Conservation (phyloP, 2,329 filamentous ascomycete species). For the Colletotrichum chlorophyti region DNA sequence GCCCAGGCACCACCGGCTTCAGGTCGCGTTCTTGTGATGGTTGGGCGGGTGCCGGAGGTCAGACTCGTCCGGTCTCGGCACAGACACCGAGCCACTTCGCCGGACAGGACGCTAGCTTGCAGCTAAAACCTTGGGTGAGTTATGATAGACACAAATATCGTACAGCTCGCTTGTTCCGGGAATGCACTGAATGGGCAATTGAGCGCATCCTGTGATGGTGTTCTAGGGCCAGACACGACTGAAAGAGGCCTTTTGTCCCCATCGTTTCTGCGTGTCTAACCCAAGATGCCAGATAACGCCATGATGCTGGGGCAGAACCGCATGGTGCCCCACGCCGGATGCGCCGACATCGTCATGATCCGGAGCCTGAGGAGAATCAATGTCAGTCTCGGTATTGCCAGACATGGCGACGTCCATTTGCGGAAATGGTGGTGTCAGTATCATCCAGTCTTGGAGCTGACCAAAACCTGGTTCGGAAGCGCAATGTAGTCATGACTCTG, state of each 20-base stretch:
- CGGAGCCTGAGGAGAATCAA: not conserved
- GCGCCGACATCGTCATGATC: not conserved
- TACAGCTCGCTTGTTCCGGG: no score
- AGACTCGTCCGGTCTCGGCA: conserved; percentile 26
- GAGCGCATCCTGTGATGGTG: not conserved
- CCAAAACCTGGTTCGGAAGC: no score
- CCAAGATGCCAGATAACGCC: not conserved
- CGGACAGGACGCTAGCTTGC: conserved; percentile 21
- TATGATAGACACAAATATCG: not conserved
- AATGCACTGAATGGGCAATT: no score
- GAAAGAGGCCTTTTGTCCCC: not conserved
- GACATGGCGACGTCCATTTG: no score
- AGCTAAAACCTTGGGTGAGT: conserved; percentile 16
- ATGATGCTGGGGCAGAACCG: conserved; percentile 3
- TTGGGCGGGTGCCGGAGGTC: conserved; percentile 15
- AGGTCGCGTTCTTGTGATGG: conserved; percentile 11
- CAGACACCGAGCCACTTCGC: conserved; percentile 17
- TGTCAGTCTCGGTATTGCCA: not conserved
- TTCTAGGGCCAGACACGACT: conserved; percentile 13
- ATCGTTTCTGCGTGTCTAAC: no score
- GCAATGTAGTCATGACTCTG: conserved; percentile 3
- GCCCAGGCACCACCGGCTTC: conserved; percentile 19
- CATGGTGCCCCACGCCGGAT: not conserved
- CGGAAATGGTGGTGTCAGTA: no score
- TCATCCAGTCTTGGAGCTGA: no score